phyloP scores from a whole-genome alignment of 306 rosid genomes.

The Lathyrus aphaca region DNA sequence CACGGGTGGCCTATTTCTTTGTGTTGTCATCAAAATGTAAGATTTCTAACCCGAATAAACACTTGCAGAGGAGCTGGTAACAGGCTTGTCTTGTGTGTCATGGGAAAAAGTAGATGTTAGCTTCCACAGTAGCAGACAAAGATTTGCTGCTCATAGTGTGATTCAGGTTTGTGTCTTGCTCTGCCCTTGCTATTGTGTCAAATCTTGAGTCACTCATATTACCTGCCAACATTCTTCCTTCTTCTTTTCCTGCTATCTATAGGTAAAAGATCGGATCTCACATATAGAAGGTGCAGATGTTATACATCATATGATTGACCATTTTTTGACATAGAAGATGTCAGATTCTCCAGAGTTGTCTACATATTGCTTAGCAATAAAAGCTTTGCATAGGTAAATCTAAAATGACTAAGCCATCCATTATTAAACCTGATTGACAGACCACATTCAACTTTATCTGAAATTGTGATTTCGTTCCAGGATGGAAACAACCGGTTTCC shows the following conservation, averaged over 20 bases:
- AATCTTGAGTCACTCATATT: background rate
- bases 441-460: slow-evolving; percentile 19
- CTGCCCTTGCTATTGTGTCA: background rate
- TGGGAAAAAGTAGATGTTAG: slow-evolving; percentile 99
- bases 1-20: slow-evolving; percentile 4
- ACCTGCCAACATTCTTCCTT: background rate
- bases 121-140: slow-evolving; percentile 71
- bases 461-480: slow-evolving; percentile 42
- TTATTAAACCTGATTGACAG: slow-evolving; percentile 16
- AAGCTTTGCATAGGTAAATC: slow-evolving; percentile 37
- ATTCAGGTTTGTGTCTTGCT: slow-evolving; percentile 69
- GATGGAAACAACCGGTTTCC: slow-evolving; percentile 33
- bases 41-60: slow-evolving; percentile 34
- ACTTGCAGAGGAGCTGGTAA: slow-evolving; percentile 81
- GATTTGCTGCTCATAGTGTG: slow-evolving; percentile 95
- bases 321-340: slow-evolving; percentile 59
- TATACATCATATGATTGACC: slow-evolving; percentile 83
- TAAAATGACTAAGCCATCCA: background rate
- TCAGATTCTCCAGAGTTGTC: background rate
- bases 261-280: slow-evolving; percentile 76
- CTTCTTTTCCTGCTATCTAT: slow-evolving; percentile 32
- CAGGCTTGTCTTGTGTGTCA: slow-evolving; percentile 77
- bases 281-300: slow-evolving; percentile 97
- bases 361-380: background rate
- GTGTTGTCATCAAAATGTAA: slow-evolving; percentile 16